phyloP scores from a whole-genome alignment of 177 flowering plant species.

The Vitis hybrid region DNA sequence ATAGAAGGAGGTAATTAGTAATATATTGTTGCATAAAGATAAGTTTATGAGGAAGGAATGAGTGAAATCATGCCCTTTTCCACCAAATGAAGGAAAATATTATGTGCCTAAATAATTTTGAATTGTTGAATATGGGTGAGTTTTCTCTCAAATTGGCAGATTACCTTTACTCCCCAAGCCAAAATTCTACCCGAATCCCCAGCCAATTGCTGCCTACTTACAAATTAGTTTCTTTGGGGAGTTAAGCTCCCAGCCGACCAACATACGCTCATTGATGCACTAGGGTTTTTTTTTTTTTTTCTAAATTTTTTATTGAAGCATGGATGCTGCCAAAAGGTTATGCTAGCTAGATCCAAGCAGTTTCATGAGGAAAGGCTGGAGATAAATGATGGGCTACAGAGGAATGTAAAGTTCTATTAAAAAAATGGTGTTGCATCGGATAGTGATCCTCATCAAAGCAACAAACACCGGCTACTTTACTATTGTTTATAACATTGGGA shows the following conservation, averaged over 20 bases:
- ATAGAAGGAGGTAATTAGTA: not conserved
- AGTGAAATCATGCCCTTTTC: no score
- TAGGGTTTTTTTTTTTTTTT: no score
- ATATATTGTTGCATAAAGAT: not conserved
- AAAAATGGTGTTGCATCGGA: not conserved
- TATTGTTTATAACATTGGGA: not conserved
- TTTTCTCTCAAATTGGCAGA: no score
- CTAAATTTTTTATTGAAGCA: not conserved
- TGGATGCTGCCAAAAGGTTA: slow-evolving; percentile 3
- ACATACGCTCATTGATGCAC: no score
- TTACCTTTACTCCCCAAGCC: no score
- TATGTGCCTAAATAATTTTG: no score
- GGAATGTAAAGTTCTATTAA: slow-evolving; percentile 8
- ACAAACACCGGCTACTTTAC: slow-evolving; percentile 7
- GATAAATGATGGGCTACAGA: slow-evolving; percentile 1
- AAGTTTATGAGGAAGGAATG: not conserved
- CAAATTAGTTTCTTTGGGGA: no score
- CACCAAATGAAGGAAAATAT: no score
- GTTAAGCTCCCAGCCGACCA: no score
- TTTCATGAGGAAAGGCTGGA: slow-evolving; percentile 1
- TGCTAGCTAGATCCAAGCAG: slow-evolving; percentile 9
- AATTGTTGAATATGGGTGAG: no score
- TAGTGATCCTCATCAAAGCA: not conserved
- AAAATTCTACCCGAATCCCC: no score
- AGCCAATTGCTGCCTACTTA: no score